Conservation (phyloP, 345 rosid genomes). For the Brassica rapa region DNA sequence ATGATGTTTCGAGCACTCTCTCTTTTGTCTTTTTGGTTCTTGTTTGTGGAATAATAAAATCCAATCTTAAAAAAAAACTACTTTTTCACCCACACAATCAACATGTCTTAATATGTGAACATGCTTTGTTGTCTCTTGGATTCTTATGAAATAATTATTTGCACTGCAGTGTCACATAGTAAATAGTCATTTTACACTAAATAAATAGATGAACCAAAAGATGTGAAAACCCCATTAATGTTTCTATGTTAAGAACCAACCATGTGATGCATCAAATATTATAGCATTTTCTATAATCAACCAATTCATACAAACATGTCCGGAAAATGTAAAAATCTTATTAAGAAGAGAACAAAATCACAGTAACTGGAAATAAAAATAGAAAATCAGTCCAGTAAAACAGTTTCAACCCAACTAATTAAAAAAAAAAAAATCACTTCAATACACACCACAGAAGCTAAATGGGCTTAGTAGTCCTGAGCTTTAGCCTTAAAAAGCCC, state of each 20-base stretch:
- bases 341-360: neutral
- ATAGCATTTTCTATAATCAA: neutral
- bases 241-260: neutral
- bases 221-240: neutral
- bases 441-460: neutral
- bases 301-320: neutral
- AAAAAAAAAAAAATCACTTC: no score
- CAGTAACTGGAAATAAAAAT: neutral
- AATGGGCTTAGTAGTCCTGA: neutral
- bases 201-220: neutral
- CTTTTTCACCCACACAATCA: neutral
- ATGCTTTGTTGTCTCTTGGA: neutral
- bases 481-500: neutral
- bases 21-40: constrained; percentile 11
- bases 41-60: constrained; percentile 20
- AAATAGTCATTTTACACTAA: neutral
- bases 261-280: neutral
- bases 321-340: neutral
- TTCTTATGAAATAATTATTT: neutral
- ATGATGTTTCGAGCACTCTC: constrained; percentile 6
- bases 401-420: neutral
- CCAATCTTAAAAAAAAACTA: neutral
- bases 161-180: neutral
- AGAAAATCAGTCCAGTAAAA: neutral
- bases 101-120: neutral